These are phyloP conservation scores for Tillandsia fasciculata DNA, from an alignment of 176 grass and related monocot genomes.

Conservation along the genomic window DNA sequence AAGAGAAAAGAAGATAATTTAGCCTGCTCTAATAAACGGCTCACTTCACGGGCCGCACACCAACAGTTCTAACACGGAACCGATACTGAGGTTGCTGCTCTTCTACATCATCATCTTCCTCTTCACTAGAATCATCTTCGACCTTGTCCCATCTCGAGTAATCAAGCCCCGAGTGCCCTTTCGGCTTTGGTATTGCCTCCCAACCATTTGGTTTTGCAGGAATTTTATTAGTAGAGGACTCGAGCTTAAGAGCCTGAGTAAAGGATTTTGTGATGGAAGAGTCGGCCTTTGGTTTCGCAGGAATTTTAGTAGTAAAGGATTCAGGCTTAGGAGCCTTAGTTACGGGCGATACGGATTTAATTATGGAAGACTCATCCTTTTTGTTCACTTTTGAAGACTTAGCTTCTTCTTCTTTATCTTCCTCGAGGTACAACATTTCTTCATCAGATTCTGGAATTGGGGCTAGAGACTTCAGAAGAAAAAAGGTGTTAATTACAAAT, in stretches of 20 bases:
- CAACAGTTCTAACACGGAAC: conserved; percentile 69
- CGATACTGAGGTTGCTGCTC: conserved; percentile 55
- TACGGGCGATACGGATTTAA: conserved; percentile 6
- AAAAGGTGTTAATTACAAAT: conserved; percentile 12
- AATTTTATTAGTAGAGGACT: conserved; percentile 15
- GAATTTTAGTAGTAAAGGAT: conserved; percentile 7
- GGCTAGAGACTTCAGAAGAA: conserved; percentile 47
- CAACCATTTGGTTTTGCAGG: conserved; percentile 30
- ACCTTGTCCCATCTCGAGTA: conserved; percentile 95
- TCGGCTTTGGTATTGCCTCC: conserved; percentile 70
- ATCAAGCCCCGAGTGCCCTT: conserved; percentile 84
- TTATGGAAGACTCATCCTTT: conserved; percentile 8
- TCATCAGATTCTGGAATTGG: conserved; percentile 87
- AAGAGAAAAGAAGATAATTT: too few relatives aligned
- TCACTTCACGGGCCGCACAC: conserved; percentile 69
- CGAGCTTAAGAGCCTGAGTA: conserved; percentile 20
- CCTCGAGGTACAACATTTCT: conserved; percentile 47
- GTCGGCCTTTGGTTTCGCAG: conserved; percentile 5
- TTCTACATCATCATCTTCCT: conserved; percentile 70
- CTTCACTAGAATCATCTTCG: conserved; percentile 69
- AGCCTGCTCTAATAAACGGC: too few relatives aligned
- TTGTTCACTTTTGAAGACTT: conserved; percentile 16
- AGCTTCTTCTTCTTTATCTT: conserved; percentile 37
- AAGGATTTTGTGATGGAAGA: conserved; percentile 2
- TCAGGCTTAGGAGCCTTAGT: conserved; percentile 24